Base-by-base conservation (phyloP, 371 early-diverging fungal species). In the Mortierella sp. region DNA sequence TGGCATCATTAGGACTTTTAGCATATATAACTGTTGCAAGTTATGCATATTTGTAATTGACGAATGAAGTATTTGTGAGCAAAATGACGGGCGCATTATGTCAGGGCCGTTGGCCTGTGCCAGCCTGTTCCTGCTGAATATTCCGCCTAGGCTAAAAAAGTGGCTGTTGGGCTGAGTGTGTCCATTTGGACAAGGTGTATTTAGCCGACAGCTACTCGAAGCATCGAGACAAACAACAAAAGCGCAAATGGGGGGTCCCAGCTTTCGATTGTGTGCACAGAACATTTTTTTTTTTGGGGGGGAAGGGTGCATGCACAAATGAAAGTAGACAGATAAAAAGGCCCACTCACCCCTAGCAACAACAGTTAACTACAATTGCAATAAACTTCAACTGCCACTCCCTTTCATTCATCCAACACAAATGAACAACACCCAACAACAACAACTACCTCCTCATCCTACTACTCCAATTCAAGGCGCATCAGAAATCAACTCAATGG, bases 391-490 rank as follows among this genome's bases (percentile, higher is more conserved):
- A 10, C 52, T 43, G 24, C 54, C 40, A 2, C 22, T 22, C 30
- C 32, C 67, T 57, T 39, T 16, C 59, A 10, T 43, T 58, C 65
- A 26, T 16, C n/a, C n/a, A 22, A 18, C 63, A 57, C 64, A 54
- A 32, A 32, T n/a, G 47, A 30, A 2, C 49, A 61, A n/a, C 16
- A 43, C 64, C 1, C 66, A 65, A 14, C 62, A n/a, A n/a, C n/a
- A n/a, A n/a, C 35, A 30, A 10, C n/a, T 37, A 35, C 9, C 8
- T 30, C 51, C 32, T 24, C 66, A 54, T 8, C 43, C 32, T 28
- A 5, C 49, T 30, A 49, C 20, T 26, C 26, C 55, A 55, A 55
- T 55, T 55, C 55, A 55, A 52, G 22, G n/a, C 1, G 11, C 55
- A 55, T 9, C 55, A 10, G 6, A 28, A 22, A 55, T 55, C 28